Base-by-base conservation (phyloP, 169 alveolate genomes). In the Plasmodium fragile region DNA sequence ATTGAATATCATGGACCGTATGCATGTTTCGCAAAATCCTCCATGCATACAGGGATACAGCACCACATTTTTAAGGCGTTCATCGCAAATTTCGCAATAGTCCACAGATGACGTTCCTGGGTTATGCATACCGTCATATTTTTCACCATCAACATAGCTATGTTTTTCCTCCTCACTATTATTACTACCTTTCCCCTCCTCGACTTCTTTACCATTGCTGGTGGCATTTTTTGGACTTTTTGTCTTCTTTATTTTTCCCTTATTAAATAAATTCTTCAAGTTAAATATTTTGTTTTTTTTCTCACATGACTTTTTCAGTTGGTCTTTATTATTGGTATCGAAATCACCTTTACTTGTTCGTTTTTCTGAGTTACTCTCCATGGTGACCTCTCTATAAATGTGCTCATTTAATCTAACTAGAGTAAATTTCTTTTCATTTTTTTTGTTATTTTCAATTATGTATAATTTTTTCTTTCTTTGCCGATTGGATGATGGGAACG, bases 1-100 rank as follows among this genome's bases (percentile, higher is more conserved):
- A 70, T 81, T 91, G 39, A 45, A 80, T 80, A 91, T 52, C 92
- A 91, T 39, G 25, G 81, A 91, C 82, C 94, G 70, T 69, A 91
- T 71, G 53, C 94, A 91, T 0, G 83, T 25, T 91, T 91, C 94
- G 73, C 94, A 91, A 53, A 91, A 91, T 3, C 94, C 94, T 18
- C 94, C 94, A 77, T 91, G 94, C 94, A 91, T 91, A 59, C 94
- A 91, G 36, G 94, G 94, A 30, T 91, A 72, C 39, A 91, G 55
- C 8, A 91, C 92, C n/a, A 91, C 83, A 81, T 91, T 91, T 81
- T 91, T 91, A 18, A 32, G 32, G 16, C 92, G 92, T 28, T 91
- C 94, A 80, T 91, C 94, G 72, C 94, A 91, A 30, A 91, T 91
- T 80, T 91, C 94, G 75, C 94, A 91, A 69, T 80, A 91, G 55